Evolutionary conservation across 2,329 filamentous ascomycete genomes (phyloP), one percentile per base, ranked within the genome.

Genomic region (Cordyceps cateniannulata): DNA sequence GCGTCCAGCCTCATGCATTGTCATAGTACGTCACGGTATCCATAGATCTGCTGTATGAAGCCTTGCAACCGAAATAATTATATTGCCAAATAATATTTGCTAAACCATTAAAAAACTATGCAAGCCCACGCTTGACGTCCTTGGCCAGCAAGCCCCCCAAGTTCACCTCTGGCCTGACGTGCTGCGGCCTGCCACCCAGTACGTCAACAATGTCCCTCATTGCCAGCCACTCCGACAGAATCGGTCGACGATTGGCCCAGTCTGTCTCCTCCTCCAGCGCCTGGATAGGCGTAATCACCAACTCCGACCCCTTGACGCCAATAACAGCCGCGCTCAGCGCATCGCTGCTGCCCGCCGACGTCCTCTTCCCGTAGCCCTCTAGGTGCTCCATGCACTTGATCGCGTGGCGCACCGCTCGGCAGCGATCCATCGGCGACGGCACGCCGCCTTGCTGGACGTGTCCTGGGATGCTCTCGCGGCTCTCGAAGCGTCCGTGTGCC

Each of bases 301-400:
- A 90, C 69, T 89, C 86, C 1, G 92, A 92, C 24, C 93, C 93
- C 75, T 91, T 88, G 72, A 99, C 93, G 27, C 95, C 95, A 69
- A 99, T 98, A 44, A 99, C 91, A 0, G 86, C 81, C 3, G 88
- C 82, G 58, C 88, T 92, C 72, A 87, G 77, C 5, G 87, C 84
- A 70, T 97, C 90, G 12, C 48, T 52, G 18, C 38, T 50, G 12
- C 57, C 57, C n/a, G 38, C 22, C 2, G 27, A n/a, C 12, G 48
- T 81, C 29, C 84, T 81, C 63, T 86, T 85, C 7, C 86, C 86
- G 69, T 87, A 96, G 24, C 76, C 75, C 76, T 99, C 95, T 4
- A 99, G 80, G 71, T 96, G 92, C 78, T 96, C 87, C 71, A 98
- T 89, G 72, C 91, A 96, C 77, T 93, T 93, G 75, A 98, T 95